Base-by-base conservation (phyloP, 1,139 yeast genomes). In the Zhuliangozyma blackwelliae region DNA sequence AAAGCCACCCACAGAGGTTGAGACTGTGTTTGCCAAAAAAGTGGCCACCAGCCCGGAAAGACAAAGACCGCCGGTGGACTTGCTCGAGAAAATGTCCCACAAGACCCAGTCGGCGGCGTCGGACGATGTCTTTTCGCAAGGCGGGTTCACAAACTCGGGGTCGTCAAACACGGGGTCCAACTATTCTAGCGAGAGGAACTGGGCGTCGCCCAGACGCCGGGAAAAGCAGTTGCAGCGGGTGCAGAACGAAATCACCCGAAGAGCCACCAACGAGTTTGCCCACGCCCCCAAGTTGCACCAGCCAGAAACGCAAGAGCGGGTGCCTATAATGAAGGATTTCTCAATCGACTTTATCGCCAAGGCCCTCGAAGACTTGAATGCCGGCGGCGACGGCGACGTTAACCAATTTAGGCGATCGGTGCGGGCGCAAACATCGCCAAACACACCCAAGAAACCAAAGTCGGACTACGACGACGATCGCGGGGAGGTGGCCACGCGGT, bases 291-390 rank as follows among this genome's bases (percentile, higher is more conserved):
- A 33, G 9, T 28, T 31, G 23, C 22, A 25, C 11, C 19, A 34
- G 28, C 39, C 44, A 5, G 43, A 41, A 27, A 26, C 32, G n/a
- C 23, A 33, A 33, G 26, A 36, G 16, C 51, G 50, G 30, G 62
- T 68, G 20, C 73, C 73, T 10, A 59, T 69, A 7, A 56, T 59
- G 45, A 68, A 69, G 44, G 76, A 70, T 44, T 70, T 70, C 41
- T 67, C 74, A 3, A 65, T 70, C 26, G 76, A 70, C 45, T 70
- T 65, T 72, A 51, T 70, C 62, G 65, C 81, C 60, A 51, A 80
- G 68, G 63, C 89, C 61, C 39, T 84, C 36, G 86, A 81, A 50
- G 82, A 79, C 47, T 67, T 84, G 49, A 81, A 80, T 50, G 61
- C 74, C 3, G 82, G 82, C n/a, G 82, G 83, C 0, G 68, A 77